These are phyloP conservation scores for Aspergillus bridgeri DNA, from an alignment of 495 filamentous ascomycete species.

Conservation along the genomic window DNA sequence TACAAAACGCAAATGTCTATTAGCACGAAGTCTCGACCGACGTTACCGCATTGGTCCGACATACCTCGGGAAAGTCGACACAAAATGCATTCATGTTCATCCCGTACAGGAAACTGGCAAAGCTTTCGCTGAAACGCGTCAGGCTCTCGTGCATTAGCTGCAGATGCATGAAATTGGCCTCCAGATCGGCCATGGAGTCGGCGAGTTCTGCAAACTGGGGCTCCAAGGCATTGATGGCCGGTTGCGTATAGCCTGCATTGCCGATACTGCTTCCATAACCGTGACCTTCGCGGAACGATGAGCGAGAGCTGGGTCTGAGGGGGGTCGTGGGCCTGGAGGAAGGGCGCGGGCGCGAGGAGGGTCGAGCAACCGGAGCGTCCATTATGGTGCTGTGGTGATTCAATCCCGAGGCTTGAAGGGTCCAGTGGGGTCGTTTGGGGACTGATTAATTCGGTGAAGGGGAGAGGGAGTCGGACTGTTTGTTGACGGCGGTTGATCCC, in stretches of 20 bases:
- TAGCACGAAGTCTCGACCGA: conserved; percentile 1
- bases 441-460: no score
- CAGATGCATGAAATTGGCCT: conserved; percentile 95
- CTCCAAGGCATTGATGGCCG: conserved; percentile 79
- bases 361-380: conserved; percentile 33
- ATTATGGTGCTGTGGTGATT: conserved; percentile 15
- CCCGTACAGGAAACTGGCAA: conserved; percentile 91
- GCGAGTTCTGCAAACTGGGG: conserved; percentile 89
- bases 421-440: not conserved
- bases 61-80: conserved; percentile 94
- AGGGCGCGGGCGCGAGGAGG: conserved; percentile 40
- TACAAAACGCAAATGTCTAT: conserved; percentile 29
- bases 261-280: conserved; percentile 47
- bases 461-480: no score
- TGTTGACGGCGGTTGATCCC: conserved; percentile 11
- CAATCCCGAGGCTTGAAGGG: conserved; percentile 8
- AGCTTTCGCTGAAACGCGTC: conserved; percentile 91
- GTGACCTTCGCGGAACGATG: conserved; percentile 72
- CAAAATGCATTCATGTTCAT: conserved; percentile 99
- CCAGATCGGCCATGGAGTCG: conserved; percentile 91
- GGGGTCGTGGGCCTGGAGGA: conserved; percentile 87
- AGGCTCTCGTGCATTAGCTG: conserved; percentile 96
- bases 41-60: not conserved
- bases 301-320: conserved; percentile 84
- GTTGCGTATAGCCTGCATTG: conserved; percentile 48